These are phyloP conservation scores for Triangularia setosa DNA, from an alignment of 2,329 filamentous ascomycete genomes.

Conservation along the genomic window DNA sequence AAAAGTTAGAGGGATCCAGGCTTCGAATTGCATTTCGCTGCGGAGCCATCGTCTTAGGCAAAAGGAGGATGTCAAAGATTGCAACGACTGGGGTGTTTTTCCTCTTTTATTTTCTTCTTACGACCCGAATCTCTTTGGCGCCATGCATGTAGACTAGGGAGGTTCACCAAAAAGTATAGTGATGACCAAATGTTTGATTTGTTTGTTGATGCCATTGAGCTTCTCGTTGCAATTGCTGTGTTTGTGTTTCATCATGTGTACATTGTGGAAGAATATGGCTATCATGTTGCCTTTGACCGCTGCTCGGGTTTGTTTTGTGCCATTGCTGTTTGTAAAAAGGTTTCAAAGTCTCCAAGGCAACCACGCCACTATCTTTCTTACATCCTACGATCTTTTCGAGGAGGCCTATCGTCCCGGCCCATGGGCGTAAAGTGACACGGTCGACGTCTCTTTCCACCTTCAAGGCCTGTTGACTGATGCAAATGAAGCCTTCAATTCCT, in stretches of 20 bases:
- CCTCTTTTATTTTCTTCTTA: slow-evolving; percentile 20
- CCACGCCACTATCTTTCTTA: too few species aligned
- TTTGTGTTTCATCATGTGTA: background rate
- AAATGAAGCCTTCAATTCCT: background rate
- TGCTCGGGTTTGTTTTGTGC: too few species aligned
- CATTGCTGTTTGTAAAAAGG: background rate
- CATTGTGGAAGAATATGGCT: too few species aligned
- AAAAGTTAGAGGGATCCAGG: slow-evolving; percentile 23
- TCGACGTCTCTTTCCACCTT: background rate
- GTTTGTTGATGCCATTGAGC: background rate
- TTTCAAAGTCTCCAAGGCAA: too few species aligned
- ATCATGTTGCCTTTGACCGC: too few species aligned
- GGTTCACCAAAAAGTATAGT: slow-evolving; percentile 23
- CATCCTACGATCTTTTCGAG: too few species aligned
- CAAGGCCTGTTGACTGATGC: background rate
- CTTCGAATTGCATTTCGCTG: slow-evolving; percentile 23
- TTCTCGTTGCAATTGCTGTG: background rate
- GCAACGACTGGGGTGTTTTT: slow-evolving; percentile 23
- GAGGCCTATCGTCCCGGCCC: background rate
- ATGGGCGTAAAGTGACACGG: background rate
- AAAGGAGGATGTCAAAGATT: slow-evolving; percentile 23
- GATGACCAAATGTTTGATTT: slow-evolving; percentile 1
- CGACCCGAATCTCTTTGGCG: slow-evolving; percentile 24
- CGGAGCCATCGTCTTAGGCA: slow-evolving; percentile 13
- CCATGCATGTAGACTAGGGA: slow-evolving; percentile 29